phyloP scores from a whole-genome alignment of 768 basidiomycete species.

The Leccinellum albellum region DNA sequence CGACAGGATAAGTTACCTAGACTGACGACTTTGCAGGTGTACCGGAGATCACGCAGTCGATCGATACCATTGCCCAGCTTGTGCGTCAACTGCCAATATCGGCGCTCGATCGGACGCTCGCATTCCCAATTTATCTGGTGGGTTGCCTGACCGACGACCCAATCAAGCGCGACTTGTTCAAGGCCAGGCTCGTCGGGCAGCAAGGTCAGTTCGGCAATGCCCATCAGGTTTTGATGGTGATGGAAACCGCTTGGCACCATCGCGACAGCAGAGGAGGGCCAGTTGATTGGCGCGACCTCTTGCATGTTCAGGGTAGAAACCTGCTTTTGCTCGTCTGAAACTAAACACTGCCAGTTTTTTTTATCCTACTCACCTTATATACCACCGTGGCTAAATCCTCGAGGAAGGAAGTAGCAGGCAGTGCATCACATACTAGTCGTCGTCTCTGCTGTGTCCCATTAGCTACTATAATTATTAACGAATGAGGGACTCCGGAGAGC shows the following conservation, averaged over 20 bases:
- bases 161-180: slow-evolving; percentile 54
- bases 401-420: slow-evolving; percentile 2
- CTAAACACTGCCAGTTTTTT: slow-evolving; percentile 1
- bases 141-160: slow-evolving; percentile 72
- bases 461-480: slow-evolving; percentile 4
- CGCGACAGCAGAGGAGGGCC: slow-evolving; percentile 51
- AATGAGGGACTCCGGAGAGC: not conserved
- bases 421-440: slow-evolving; percentile 8
- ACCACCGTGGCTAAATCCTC: slow-evolving; percentile 1
- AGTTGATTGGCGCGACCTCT: slow-evolving; percentile 59
- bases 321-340: slow-evolving; percentile 30
- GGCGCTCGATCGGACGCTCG: slow-evolving; percentile 59
- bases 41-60: slow-evolving; percentile 61
- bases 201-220: slow-evolving; percentile 60
- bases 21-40: slow-evolving; percentile 47
- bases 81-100: slow-evolving; percentile 54
- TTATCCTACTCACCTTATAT: slow-evolving; percentile 19
- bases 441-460: slow-evolving; percentile 10
- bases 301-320: slow-evolving; percentile 30
- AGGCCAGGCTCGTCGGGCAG: slow-evolving; percentile 48
- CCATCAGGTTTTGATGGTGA: slow-evolving; percentile 52
- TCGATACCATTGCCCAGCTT: slow-evolving; percentile 50
- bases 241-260: slow-evolving; percentile 70
- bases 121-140: slow-evolving; percentile 72
- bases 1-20: not conserved